A percentile compares a stretch with the other conserved stretches of the same genome.
phyloP scores from a whole-genome alignment of 768 basidiomycete species.

The Pisolithus sp. region DNA sequence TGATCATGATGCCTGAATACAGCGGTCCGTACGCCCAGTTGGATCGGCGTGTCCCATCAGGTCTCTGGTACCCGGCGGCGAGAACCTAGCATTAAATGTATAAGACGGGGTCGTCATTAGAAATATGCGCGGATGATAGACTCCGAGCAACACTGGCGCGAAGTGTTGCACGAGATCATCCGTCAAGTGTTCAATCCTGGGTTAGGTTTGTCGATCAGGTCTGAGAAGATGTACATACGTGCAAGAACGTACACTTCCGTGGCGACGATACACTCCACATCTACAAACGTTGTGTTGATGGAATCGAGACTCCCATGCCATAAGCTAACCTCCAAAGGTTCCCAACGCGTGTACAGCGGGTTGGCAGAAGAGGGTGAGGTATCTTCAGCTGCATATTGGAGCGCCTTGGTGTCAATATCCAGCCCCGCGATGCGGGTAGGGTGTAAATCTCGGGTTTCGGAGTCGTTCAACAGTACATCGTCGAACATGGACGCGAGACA shows the following conservation, averaged over 20 bases:
- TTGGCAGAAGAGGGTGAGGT: conserved; percentile 37
- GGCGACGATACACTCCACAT: conserved; percentile 65
- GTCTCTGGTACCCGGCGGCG: conserved; percentile 41
- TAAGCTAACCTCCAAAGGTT: conserved; percentile 54
- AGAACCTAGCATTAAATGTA: conserved; percentile 74
- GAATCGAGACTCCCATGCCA: conserved; percentile 72
- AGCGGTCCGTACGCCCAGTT: conserved; percentile 63
- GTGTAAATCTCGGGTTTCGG: conserved; percentile 54
- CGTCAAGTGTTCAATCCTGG: conserved; percentile 75
- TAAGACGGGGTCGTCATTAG: conserved; percentile 84
- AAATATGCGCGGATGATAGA: conserved; percentile 67
- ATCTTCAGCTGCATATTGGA: conserved; percentile 46
- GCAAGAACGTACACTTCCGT: conserved; percentile 68
- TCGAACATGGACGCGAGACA: conserved; percentile 15
- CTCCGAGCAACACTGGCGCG: conserved; percentile 65
- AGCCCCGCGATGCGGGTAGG: conserved; percentile 55
- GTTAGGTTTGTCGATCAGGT: background rate
- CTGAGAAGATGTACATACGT: conserved; percentile 2
- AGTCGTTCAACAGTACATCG: conserved; percentile 18
- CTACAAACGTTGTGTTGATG: conserved; percentile 60
- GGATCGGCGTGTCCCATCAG: conserved; percentile 62
- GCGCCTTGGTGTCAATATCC: conserved; percentile 51
- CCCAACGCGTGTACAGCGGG: conserved; percentile 52
- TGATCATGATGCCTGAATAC: conserved; percentile 80
- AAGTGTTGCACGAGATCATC: conserved; percentile 53